Evolutionary conservation across 495 filamentous ascomycete species (phyloP).

Genomic region (Talaromyces ruber): DNA sequence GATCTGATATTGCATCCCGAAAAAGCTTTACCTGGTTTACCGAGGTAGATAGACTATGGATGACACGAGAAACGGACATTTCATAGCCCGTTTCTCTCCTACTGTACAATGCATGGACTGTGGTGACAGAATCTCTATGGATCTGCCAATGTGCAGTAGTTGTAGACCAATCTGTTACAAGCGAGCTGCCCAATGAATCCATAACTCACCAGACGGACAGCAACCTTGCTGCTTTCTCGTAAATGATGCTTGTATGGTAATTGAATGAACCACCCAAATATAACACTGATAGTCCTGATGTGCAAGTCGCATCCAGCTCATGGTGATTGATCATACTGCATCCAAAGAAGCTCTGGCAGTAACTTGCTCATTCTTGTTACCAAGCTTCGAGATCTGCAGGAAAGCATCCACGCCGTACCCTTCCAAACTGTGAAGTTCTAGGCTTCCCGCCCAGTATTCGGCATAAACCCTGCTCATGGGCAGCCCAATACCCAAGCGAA

Average conservation of each 20-base stretch:
- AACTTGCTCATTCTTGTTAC: slow-evolving; percentile 97
- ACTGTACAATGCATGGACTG: background rate
- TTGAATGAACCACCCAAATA: background rate
- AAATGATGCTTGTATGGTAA: background rate
- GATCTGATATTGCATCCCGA: background rate
- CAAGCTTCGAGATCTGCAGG: slow-evolving; percentile 91
- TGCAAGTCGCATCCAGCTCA: background rate
- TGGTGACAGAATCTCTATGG: background rate
- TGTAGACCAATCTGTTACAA: too few relatives aligned
- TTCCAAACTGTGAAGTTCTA: slow-evolving; percentile 88
- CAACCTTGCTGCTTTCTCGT: background rate
- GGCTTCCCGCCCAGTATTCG: slow-evolving; percentile 94
- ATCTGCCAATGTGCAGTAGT: background rate
- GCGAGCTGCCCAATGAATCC: background rate
- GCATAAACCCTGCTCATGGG: slow-evolving; percentile 93
- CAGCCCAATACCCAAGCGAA: slow-evolving; percentile 87
- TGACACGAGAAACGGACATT: background rate
- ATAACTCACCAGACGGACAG: background rate
- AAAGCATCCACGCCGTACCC: slow-evolving; percentile 98
- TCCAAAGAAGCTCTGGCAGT: slow-evolving; percentile 83
- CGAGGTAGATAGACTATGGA: background rate
- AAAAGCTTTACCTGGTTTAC: background rate
- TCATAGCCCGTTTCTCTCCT: background rate
- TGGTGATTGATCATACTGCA: slow-evolving; percentile 52
- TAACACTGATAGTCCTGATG: background rate